These are phyloP conservation scores for Rhynchospora pubera DNA, from an alignment of 176 grass and related monocot species.

Conservation along the genomic window DNA sequence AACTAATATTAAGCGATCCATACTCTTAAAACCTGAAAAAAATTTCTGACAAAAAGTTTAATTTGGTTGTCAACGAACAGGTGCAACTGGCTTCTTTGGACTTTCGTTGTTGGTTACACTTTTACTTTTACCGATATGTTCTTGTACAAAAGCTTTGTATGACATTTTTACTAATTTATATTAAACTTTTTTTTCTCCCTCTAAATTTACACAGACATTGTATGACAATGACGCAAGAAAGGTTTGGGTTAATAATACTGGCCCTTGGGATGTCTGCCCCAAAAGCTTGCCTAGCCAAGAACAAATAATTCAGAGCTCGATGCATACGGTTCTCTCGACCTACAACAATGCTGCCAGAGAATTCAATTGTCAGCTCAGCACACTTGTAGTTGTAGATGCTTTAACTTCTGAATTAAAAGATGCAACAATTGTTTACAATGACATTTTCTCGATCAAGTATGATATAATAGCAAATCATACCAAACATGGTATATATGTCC, in stretches of 20 bases:
- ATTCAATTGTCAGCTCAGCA: slow-evolving; percentile 52
- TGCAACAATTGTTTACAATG: slow-evolving; percentile 46
- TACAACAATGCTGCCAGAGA: slow-evolving; percentile 54
- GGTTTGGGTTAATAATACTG: slow-evolving; percentile 68
- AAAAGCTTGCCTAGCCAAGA: slow-evolving; percentile 52
- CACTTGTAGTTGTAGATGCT: slow-evolving; percentile 42
- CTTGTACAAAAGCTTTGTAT: too few relatives aligned
- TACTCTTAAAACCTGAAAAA: neutral
- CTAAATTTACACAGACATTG: slow-evolving; percentile 43
- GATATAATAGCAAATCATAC: slow-evolving; percentile 66
- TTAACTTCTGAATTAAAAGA: slow-evolving; percentile 38
- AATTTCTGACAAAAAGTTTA: neutral
- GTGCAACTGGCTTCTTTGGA: slow-evolving; percentile 28
- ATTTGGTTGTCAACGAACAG: slow-evolving; percentile 14
- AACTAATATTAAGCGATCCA: neutral
- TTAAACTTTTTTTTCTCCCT: neutral
- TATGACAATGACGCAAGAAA: slow-evolving; percentile 55
- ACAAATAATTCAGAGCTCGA: slow-evolving; percentile 43
- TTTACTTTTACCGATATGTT: too few relatives aligned
- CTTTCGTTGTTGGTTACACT: neutral
- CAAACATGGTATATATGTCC: slow-evolving; percentile 43
- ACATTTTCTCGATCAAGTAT: slow-evolving; percentile 83
- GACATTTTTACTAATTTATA: too few relatives aligned
- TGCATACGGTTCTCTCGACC: slow-evolving; percentile 39
- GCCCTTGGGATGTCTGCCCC: slow-evolving; percentile 74